A percentile compares a stretch with the other conserved stretches of the same genome.
Conservation (phyloP, 768 basidiomycete genomes). For the Lentinus tigrinus region DNA sequence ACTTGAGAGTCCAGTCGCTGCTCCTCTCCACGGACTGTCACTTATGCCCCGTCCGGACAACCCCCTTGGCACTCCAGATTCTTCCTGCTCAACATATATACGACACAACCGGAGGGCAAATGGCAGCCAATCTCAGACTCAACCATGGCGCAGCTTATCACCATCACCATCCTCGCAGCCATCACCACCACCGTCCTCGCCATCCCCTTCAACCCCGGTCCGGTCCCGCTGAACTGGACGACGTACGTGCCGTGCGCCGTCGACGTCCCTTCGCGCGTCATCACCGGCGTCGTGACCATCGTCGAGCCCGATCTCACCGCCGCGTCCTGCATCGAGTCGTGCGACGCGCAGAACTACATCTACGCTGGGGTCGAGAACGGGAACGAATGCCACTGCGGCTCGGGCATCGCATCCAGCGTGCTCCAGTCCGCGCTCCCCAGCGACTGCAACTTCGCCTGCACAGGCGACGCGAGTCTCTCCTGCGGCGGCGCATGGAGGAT, state of each 20-base stretch:
- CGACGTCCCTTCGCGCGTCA: not conserved
- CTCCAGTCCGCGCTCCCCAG: constrained; percentile 1
- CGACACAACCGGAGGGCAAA: too few species aligned
- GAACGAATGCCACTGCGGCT: constrained; percentile 26
- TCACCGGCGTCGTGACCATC: not conserved
- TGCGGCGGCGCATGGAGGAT: constrained; percentile 24
- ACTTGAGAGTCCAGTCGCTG: too few species aligned
- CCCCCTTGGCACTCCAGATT: too few species aligned
- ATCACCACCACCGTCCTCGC: not conserved
- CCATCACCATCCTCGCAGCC: not conserved
- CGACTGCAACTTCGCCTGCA: constrained; percentile 25
- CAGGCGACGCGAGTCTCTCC: constrained; percentile 13
- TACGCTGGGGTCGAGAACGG: constrained; percentile 26
- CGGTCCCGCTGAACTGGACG: not conserved
- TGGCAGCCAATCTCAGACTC: too few species aligned
- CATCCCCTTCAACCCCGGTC: not conserved
- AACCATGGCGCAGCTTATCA: too few species aligned
- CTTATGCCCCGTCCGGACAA: too few species aligned
- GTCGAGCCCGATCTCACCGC: not conserved
- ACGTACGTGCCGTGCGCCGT: not conserved
- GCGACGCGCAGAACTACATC: not conserved
- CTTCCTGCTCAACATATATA: too few species aligned
- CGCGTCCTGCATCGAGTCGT: not conserved
- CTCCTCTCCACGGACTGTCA: too few species aligned
- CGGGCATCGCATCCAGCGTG: constrained; percentile 12